Evolutionary conservation across 2,329 filamentous ascomycete species (phyloP).

Genomic region (Fusarium beomiforme): DNA sequence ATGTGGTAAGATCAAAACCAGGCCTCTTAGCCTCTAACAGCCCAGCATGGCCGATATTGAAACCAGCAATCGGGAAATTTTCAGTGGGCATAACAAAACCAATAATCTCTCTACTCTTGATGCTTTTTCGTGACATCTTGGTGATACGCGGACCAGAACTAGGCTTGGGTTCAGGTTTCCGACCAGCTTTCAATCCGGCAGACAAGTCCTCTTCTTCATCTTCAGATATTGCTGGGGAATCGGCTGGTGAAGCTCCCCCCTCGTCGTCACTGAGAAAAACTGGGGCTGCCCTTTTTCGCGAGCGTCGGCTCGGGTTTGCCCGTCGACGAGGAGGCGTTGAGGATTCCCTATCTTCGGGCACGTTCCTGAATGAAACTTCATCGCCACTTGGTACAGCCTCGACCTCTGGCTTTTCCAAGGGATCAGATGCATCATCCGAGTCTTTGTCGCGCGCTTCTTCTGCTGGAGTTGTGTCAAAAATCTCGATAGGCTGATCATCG

Average conservation of each 20-base stretch:
- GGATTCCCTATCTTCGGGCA: not conserved
- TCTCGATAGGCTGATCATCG: not conserved
- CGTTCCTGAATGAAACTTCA: not conserved
- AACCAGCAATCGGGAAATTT: conserved; percentile 17
- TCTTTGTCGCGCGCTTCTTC: not conserved
- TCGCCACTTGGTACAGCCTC: not conserved
- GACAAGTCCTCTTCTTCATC: not conserved
- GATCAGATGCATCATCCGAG: not conserved
- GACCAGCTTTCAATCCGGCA: not conserved
- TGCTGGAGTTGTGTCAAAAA: not conserved
- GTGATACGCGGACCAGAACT: conserved; percentile 50
- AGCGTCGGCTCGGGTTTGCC: conserved; percentile 16
- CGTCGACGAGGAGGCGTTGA: conserved; percentile 1
- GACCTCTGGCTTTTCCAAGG: not conserved
- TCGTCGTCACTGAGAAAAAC: conserved; percentile 21
- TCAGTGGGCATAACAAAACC: conserved; percentile 47
- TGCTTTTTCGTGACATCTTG: conserved; percentile 53
- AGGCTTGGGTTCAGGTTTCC: conserved; percentile 2
- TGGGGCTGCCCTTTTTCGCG: conserved; percentile 5
- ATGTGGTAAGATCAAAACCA: not conserved
- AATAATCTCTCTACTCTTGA: conserved; percentile 60
- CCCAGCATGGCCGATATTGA: conserved; percentile 20
- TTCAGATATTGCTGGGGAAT: not conserved
- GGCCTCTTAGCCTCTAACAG: not conserved
- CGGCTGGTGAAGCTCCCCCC: not conserved